A percentile compares a stretch with the other conserved stretches of the same genome.
These are phyloP conservation scores for Leishmania aethiopica DNA, from an alignment of 208 protist genomes.

Conservation along the genomic window DNA sequence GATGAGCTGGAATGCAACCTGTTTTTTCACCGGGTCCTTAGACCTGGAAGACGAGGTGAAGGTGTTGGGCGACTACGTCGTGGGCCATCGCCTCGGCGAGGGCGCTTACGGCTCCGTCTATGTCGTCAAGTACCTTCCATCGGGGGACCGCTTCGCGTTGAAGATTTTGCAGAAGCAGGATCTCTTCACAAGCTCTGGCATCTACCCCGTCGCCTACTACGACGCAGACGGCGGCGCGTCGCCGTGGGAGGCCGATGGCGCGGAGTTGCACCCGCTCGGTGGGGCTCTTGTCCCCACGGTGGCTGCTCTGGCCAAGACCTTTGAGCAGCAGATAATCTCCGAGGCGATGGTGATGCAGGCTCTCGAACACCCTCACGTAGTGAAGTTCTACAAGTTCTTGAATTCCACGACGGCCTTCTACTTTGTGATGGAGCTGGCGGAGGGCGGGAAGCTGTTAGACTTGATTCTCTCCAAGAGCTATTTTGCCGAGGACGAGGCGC, in stretches of 20 bases:
- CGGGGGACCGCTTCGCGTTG: constrained; percentile 76
- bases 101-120: constrained; percentile 92
- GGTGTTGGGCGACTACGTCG: constrained; percentile 74
- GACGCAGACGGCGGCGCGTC: neutral
- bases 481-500: constrained; percentile 86
- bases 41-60: constrained; percentile 70
- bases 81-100: constrained; percentile 85
- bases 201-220: constrained; percentile 5
- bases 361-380: constrained; percentile 89
- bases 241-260: neutral
- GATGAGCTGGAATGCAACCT: constrained; percentile 38
- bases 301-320: constrained; percentile 28
- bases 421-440: constrained; percentile 89
- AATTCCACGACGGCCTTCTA: constrained; percentile 87
- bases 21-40: constrained; percentile 70
- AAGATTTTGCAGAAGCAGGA: constrained; percentile 88
- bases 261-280: constrained; percentile 6
- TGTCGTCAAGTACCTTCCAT: constrained; percentile 75
- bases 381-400: constrained; percentile 90
- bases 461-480: constrained; percentile 86
- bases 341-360: constrained; percentile 91
- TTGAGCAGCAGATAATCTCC: constrained; percentile 75
- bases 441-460: constrained; percentile 95
- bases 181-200: constrained; percentile 39
- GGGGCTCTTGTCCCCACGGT: neutral